Evolutionary conservation across 306 rosid species (phyloP).

Genomic region (Rubus idaeus): DNA sequence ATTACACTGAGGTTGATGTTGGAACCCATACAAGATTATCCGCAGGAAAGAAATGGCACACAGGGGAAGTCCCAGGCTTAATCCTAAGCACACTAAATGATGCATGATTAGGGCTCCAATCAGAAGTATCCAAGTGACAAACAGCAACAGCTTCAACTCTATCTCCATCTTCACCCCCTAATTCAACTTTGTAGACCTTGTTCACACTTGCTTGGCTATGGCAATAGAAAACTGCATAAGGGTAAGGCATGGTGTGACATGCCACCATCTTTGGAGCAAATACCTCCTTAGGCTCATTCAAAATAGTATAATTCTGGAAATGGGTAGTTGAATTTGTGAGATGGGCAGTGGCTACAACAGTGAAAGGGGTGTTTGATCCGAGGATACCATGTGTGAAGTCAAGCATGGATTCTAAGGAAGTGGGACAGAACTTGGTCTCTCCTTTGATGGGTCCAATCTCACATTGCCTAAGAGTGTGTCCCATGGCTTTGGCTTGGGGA

Average conservation of each 20-base stretch:
- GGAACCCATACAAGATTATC: conserved; percentile 68
- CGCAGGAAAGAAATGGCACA: conserved; percentile 85
- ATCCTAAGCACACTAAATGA: conserved; percentile 57
- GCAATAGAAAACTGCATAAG: conserved; percentile 64
- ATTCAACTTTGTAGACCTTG: conserved; percentile 40
- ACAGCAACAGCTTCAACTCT: conserved; percentile 61
- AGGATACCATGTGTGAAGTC: conserved; percentile 43
- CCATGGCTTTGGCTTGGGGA: conserved; percentile 71
- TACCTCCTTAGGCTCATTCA: conserved; percentile 39
- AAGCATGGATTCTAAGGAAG: conserved; percentile 74
- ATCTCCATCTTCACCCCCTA: conserved; percentile 64
- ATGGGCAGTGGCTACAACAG: conserved; percentile 47
- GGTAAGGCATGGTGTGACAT: conserved; percentile 82
- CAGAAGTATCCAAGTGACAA: conserved; percentile 80
- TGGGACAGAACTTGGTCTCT: conserved; percentile 68
- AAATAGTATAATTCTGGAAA: conserved; percentile 66
- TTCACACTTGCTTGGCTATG: conserved; percentile 57
- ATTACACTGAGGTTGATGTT: background rate
- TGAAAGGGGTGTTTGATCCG: conserved; percentile 26
- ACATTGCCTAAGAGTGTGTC: conserved; percentile 53
- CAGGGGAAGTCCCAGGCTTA: conserved; percentile 55
- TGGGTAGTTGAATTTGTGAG: conserved; percentile 43
- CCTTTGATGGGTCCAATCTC: conserved; percentile 63
- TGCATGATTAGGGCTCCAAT: conserved; percentile 62
- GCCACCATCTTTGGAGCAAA: conserved; percentile 69